Evolutionary conservation across 768 basidiomycete species (phyloP), one percentile per base, ranked within the genome.

Genomic region (Podaxis sp.): DNA sequence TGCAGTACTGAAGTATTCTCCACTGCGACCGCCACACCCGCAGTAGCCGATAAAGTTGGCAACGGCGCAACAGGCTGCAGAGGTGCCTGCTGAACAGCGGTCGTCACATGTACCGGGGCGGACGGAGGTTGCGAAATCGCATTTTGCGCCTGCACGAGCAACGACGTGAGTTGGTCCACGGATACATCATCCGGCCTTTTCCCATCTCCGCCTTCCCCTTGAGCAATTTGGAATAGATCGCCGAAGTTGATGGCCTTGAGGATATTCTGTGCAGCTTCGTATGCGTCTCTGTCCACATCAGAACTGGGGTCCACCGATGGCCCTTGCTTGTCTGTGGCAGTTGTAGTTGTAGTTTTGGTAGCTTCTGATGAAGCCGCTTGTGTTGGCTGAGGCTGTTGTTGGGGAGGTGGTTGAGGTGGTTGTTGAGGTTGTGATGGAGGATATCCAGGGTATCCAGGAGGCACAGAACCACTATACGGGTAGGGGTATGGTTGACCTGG

Each of bases 231-330:
- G 29, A 83, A 72, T 27, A 88, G 72, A 22, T 75, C 76, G 3
- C 84, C 85, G 67, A 90, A 89, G 70, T 90, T 89, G 74, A 91
- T 89, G 2, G 89, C 89, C 67, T 87, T 85, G 57, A 91, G 78
- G 52, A 91, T 91, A 64, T 83, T 88, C 68, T 91, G 88, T 7
- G 90, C 90, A 0, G 90, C 89, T 69, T 89, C 85, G 81, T 89
- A 91, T 12, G 88, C 87, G 63, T 89, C 86, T 63, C 77, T 63
- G 24, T 56, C 62, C 11, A 57, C 53, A 9, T 58, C 63, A 15
- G 56, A 55, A 17, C 49, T 78, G n/a, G 77, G 79, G 51, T 82
- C 79, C 15, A 33, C 33, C 9, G 33, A 33, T 33, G 33, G 8
- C 0, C 68, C 77, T 9, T 15, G 53, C 27, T 76, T 75, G 33